Conservation (phyloP, 371 early-diverging fungal species). For the Syncephalastrum sp. region DNA sequence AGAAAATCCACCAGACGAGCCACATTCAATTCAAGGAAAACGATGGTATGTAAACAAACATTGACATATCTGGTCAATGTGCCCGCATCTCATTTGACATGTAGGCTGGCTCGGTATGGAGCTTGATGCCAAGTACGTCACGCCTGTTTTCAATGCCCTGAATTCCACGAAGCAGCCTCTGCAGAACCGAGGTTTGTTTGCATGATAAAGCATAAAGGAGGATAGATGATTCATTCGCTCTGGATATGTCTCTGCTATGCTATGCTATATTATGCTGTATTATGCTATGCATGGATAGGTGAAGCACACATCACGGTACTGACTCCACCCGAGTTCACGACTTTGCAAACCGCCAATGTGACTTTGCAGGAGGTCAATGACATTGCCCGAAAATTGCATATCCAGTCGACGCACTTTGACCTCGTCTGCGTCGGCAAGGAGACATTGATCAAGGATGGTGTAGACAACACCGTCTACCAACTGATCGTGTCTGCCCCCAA, state of each 20-base stretch:
- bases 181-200: slow-evolving; percentile 34
- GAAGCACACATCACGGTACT: slow-evolving; percentile 81
- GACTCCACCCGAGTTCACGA: slow-evolving; percentile 71
- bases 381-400: slow-evolving; percentile 50
- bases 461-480: slow-evolving; percentile 38
- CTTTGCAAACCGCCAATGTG: slow-evolving; percentile 56
- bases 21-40: slow-evolving; percentile 53
- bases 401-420: slow-evolving; percentile 58
- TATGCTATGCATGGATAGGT: slow-evolving; percentile 23
- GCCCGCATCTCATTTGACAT: background rate
- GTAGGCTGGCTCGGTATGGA: slow-evolving; percentile 60
- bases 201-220: background rate
- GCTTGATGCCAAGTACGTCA: slow-evolving; percentile 57
- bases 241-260: no score
- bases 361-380: slow-evolving; percentile 73
- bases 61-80: background rate
- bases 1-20: slow-evolving; percentile 40
- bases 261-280: no score
- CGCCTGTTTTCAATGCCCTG: slow-evolving; percentile 51
- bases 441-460: slow-evolving; percentile 28
- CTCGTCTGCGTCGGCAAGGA: slow-evolving; percentile 70
- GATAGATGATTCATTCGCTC: background rate
- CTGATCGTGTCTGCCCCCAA: slow-evolving; percentile 37
- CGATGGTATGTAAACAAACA: slow-evolving; percentile 14
- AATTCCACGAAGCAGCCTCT: slow-evolving; percentile 52